A percentile compares a stretch with the other conserved stretches of the same genome.
Evolutionary conservation across 306 rosid species (phyloP).

Genomic region (Cajanus cajan): DNA sequence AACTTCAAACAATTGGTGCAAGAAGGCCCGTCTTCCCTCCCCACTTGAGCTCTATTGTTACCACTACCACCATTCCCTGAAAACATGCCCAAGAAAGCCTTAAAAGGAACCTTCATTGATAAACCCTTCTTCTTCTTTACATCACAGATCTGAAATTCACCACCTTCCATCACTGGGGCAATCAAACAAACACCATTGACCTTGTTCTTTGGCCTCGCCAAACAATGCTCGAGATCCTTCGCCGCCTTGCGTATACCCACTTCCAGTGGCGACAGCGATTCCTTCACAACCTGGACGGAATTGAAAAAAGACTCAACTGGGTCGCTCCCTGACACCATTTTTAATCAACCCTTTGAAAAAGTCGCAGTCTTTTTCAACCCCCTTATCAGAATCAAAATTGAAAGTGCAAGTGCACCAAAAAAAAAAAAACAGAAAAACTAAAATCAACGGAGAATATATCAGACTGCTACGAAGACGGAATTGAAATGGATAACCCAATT

Average conservation of each 20-base stretch:
- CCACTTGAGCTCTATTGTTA: conserved; percentile 41
- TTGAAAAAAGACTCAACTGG: conserved; percentile 85
- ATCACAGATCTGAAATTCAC: conserved; percentile 67
- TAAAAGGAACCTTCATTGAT: conserved; percentile 63
- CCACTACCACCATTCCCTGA: conserved; percentile 49
- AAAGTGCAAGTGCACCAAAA: not conserved
- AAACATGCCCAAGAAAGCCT: conserved; percentile 68
- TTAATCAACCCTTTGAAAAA: conserved; percentile 42
- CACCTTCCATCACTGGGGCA: conserved; percentile 48
- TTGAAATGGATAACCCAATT: conserved; percentile 4
- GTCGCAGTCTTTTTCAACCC: conserved; percentile 12
- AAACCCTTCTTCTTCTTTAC: conserved; percentile 61
- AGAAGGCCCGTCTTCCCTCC: conserved; percentile 63
- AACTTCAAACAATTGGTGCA: conserved; percentile 79
- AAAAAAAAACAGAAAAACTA: too few relatives aligned
- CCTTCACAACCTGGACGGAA: conserved; percentile 82
- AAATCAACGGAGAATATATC: conserved; percentile 24
- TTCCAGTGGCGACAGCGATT: conserved; percentile 74
- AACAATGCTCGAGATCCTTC: conserved; percentile 84
- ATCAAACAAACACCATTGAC: conserved; percentile 47
- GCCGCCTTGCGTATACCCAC: conserved; percentile 76
- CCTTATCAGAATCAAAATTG: not conserved
- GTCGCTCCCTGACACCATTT: conserved; percentile 79
- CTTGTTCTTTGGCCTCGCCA: conserved; percentile 57
- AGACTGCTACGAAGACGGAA: conserved; percentile 34